These are phyloP conservation scores for Amesomyces nigricolor DNA, from an alignment of 2,329 filamentous ascomycete species.

Conservation along the genomic window DNA sequence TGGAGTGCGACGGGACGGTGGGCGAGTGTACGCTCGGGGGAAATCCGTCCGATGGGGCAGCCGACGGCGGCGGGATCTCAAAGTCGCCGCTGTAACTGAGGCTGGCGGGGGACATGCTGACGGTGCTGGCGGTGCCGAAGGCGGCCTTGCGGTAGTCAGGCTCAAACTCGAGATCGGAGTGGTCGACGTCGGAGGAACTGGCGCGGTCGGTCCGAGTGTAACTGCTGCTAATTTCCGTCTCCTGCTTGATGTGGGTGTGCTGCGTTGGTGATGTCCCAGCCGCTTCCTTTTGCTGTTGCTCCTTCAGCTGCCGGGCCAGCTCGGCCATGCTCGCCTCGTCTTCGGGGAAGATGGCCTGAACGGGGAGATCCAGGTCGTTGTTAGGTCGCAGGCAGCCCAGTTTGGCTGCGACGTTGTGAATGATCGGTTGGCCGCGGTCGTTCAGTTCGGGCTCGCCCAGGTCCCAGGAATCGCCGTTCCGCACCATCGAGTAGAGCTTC, in stretches of 20 bases:
- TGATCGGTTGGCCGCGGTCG: constrained; percentile 56
- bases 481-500: constrained; percentile 60
- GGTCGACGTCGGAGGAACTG: constrained; percentile 47
- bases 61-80: constrained; percentile 23
- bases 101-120: constrained; percentile 51
- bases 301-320: constrained; percentile 50
- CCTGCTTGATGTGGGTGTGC: constrained; percentile 17
- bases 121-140: constrained; percentile 36
- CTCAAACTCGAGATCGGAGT: constrained; percentile 51
- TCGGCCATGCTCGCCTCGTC: constrained; percentile 53
- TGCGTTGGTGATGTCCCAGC: constrained; percentile 21
- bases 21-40: constrained; percentile 10
- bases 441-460: constrained; percentile 60
- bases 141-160: constrained; percentile 47
- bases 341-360: constrained; percentile 56
- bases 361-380: constrained; percentile 53
- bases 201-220: constrained; percentile 39
- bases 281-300: constrained; percentile 39
- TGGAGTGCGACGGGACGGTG: constrained; percentile 6
- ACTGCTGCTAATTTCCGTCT: constrained; percentile 7
- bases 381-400: constrained; percentile 60
- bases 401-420: constrained; percentile 60
- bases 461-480: constrained; percentile 53
- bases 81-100: constrained; percentile 42
- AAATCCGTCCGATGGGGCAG: constrained; percentile 26